phyloP scores from a whole-genome alignment of 1,284 basidiomycete species.

The Ustilago cynodontis region DNA sequence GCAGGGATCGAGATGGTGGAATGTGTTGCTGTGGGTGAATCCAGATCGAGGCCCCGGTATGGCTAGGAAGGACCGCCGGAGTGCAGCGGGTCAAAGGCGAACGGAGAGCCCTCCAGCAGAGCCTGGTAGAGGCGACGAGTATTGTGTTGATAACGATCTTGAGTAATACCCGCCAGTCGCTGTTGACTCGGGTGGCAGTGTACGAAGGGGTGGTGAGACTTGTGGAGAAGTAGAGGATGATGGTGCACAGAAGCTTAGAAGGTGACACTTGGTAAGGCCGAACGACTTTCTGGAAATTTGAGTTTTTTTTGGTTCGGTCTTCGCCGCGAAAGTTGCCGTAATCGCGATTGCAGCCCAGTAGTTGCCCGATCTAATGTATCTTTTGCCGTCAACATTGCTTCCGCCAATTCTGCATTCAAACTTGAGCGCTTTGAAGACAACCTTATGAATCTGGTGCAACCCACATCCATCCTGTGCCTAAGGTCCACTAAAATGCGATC shows the following conservation, averaged over 20 bases:
- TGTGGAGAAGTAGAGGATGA: neutral
- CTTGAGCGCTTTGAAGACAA: too few species aligned
- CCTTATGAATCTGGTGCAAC: too few species aligned
- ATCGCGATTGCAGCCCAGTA: neutral
- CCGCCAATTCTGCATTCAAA: too few species aligned
- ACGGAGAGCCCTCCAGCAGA: constrained; percentile 13
- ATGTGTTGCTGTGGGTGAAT: neutral
- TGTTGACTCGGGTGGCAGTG: neutral
- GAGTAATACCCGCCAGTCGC: constrained; percentile 1
- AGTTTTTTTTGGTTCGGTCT: constrained; percentile 16
- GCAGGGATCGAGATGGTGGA: neutral
- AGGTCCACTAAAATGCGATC: too few species aligned
- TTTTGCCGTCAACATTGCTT: too few species aligned
- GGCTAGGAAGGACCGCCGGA: neutral
- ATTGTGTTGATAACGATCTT: constrained; percentile 12
- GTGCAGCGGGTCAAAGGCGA: neutral
- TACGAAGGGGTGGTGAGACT: too few species aligned
- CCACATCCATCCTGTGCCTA: too few species aligned
- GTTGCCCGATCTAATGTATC: neutral
- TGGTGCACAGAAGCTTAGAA: constrained; percentile 5
- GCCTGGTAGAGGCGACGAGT: constrained; percentile 21
- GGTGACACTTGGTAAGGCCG: neutral
- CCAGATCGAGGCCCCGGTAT: neutral
- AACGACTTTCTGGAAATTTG: constrained; percentile 1
- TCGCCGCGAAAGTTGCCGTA: constrained; percentile 11